Evolutionary conservation across 1,284 basidiomycete genomes (phyloP), one percentile per base, ranked within the genome.

Genomic region (Cryptococcus jaspeensis): DNA sequence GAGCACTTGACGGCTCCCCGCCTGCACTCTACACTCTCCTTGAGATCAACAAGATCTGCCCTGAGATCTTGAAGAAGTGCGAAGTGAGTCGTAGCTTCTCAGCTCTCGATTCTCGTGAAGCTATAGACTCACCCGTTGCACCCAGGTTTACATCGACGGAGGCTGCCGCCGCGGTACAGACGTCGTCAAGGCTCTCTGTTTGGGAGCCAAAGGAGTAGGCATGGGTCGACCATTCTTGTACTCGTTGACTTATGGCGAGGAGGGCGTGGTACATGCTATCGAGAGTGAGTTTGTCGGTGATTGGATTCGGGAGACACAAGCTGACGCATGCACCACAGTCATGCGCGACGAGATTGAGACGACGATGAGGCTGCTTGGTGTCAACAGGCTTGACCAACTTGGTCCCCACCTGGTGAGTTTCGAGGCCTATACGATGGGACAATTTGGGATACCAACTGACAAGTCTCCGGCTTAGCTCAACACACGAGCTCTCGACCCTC

Each of bases 351-450:
- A 96, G 79, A 89, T 95, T 39, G 74, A 86, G 42, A 85, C 85
- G 3, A 85, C 84, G 0, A 91, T 96, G 89, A 80, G 84, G 54
- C 80, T 91, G 22, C 75, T 93, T 3, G 92, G 92, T 39, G 89
- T 86, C 16, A 82, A 81, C n/a, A 84, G 79, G 46, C 75, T 95
- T 12, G 65, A 69, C 50, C 71, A 79, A 59, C 70, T 78, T 1
- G 76, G 75, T 1, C 74, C 77, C 0, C 74, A 79, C 52, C 56
- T 77, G 43, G 72, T 75, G 50, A 50, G 70, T 64, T 37, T 8
- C 9, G 9, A 5, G 23, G 13, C 32, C 9, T 50, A n/a, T n/a
- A n/a, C 13, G 46, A 32, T 36, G 3, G 28, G n/a, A 6, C 20
- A 18, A 22, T 20, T 22, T 9, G 5, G 13, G 15, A 12, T 38